These are phyloP conservation scores for Colletotrichum agaves DNA, from an alignment of 2,329 filamentous ascomycete genomes.

Conservation along the genomic window DNA sequence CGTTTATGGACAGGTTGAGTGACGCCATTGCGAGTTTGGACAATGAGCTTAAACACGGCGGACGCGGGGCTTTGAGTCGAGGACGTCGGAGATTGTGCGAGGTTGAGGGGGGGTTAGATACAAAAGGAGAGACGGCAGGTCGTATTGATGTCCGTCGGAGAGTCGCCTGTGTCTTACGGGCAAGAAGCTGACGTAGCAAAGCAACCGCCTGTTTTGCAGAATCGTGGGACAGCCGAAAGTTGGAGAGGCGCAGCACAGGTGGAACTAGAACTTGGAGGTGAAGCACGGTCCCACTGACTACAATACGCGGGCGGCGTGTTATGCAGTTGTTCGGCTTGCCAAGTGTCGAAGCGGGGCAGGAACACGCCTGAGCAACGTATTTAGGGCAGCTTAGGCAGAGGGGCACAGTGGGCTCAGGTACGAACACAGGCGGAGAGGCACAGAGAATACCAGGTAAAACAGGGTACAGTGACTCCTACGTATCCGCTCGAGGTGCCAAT, in stretches of 20 bases:
- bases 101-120: not conserved
- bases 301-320: conserved; percentile 33
- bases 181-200: conserved; percentile 39
- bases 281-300: conserved; percentile 35
- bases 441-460: not conserved
- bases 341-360: conserved; percentile 37
- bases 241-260: conserved; percentile 37
- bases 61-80: conserved; percentile 15
- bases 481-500: not conserved
- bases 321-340: conserved; percentile 29
- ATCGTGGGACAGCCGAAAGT: conserved; percentile 30
- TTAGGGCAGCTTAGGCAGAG: conserved; percentile 19
- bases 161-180: conserved; percentile 34
- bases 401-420: conserved; percentile 13
- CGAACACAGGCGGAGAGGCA: not conserved
- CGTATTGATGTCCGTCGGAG: conserved; percentile 31
- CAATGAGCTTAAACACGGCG: conserved; percentile 39
- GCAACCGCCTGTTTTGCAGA: conserved; percentile 32
- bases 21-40: conserved; percentile 72
- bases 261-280: conserved; percentile 38
- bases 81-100: conserved; percentile 7
- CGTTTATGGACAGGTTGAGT: conserved; percentile 82
- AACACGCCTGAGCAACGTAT: conserved; percentile 12
- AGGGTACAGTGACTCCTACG: not conserved
- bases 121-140: conserved; percentile 21